phyloP scores from a whole-genome alignment of 2,329 filamentous ascomycete species.

The Bipolaris sorokiniana region DNA sequence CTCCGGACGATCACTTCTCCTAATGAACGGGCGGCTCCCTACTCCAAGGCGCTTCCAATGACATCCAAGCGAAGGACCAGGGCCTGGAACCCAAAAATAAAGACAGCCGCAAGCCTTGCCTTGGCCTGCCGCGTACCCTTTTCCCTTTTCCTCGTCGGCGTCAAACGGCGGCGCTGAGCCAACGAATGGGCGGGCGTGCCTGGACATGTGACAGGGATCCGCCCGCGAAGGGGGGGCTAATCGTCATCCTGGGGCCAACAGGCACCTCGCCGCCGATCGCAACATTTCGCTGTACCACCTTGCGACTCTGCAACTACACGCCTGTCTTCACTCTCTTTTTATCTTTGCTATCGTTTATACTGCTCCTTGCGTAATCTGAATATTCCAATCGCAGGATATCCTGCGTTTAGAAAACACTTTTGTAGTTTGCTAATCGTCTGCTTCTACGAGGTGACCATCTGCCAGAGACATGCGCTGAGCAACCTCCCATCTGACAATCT shows the following conservation, averaged over 20 bases:
- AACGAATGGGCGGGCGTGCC: constrained; percentile 14
- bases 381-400: neutral
- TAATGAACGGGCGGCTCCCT: neutral
- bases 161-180: constrained; percentile 16
- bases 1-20: constrained; percentile 14
- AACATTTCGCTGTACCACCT: neutral
- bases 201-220: neutral
- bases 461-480: constrained; percentile 7
- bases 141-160: constrained; percentile 5
- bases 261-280: constrained; percentile 1
- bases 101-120: neutral
- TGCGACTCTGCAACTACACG: neutral
- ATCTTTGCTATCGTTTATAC: neutral
- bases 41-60: neutral
- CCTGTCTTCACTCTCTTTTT: neutral
- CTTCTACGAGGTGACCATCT: neutral
- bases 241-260: constrained; percentile 8
- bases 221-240: neutral
- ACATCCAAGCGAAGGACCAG: constrained; percentile 1
- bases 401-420: neutral
- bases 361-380: neutral
- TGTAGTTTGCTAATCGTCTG: no score
- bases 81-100: constrained; percentile 9
- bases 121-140: constrained; percentile 14
- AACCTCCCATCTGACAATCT: neutral